phyloP scores from a whole-genome alignment of 148 eudicot genomes.

The Rhododendron vialii region DNA sequence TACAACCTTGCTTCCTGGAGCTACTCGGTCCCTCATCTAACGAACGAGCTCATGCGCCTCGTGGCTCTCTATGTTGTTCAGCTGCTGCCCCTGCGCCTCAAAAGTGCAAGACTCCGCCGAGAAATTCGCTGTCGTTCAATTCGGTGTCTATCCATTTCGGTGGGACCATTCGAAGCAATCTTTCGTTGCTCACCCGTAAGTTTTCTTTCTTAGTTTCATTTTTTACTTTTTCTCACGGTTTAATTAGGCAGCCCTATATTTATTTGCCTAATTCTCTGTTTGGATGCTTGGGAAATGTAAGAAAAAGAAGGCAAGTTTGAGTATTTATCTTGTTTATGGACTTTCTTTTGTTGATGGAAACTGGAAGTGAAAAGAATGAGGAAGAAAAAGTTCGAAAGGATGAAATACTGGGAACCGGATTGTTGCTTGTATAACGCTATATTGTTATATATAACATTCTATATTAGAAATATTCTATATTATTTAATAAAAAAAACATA shows the following conservation, averaged over 20 bases:
- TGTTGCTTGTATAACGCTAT: background rate
- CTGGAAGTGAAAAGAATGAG: background rate
- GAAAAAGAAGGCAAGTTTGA: background rate
- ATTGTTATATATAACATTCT: too few species aligned
- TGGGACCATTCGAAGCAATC: conserved; percentile 52
- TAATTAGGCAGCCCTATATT: background rate
- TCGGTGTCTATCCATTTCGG: conserved; percentile 94
- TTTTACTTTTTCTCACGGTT: background rate
- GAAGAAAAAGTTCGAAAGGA: background rate
- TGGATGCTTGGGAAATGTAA: background rate
- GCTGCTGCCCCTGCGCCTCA: conserved; percentile 75
- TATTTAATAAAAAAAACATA: too few species aligned
- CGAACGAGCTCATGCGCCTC: conserved; percentile 57
- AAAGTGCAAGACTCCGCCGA: conserved; percentile 80
- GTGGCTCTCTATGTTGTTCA: conserved; percentile 63
- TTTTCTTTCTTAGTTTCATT: conserved; percentile 2
- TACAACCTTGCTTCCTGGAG: conserved; percentile 44
- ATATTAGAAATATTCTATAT: too few species aligned
- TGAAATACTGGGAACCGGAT: background rate
- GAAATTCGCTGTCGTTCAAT: conserved; percentile 86
- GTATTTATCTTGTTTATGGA: background rate
- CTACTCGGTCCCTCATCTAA: conserved; percentile 51
- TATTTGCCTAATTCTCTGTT: background rate
- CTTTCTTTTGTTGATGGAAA: background rate
- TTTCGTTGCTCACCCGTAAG: conserved; percentile 88